A percentile compares a stretch with the other conserved stretches of the same genome.
phyloP scores from a whole-genome alignment of 305 asterid genomes.

The Ruellia speciosa region DNA sequence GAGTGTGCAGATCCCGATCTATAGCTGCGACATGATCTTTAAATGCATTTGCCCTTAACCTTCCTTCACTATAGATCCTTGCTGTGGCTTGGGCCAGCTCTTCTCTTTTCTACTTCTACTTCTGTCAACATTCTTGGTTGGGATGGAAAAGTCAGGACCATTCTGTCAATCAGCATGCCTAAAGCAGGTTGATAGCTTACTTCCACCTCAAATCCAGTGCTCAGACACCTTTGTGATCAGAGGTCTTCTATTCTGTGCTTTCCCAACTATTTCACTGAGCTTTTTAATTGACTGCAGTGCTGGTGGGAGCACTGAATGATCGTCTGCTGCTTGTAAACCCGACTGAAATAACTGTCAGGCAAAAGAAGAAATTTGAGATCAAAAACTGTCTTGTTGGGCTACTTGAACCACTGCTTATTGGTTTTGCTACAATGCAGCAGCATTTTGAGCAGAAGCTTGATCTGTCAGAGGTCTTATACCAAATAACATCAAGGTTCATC shows the following conservation, averaged over 20 bases:
- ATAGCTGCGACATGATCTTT: constrained; percentile 13
- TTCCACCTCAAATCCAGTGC: constrained; percentile 17
- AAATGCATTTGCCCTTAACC: constrained; percentile 46
- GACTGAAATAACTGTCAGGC: constrained; percentile 80
- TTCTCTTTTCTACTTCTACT: constrained; percentile 88
- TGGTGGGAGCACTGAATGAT: constrained; percentile 92
- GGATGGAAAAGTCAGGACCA: constrained; percentile 98
- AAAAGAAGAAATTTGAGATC: constrained; percentile 90
- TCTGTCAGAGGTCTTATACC: constrained; percentile 93
- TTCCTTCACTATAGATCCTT: constrained; percentile 82
- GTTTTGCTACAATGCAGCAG: constrained; percentile 94
- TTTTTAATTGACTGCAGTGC: constrained; percentile 45
- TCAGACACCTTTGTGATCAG: constrained; percentile 5
- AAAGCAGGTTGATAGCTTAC: constrained; percentile 66
- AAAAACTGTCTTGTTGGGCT: constrained; percentile 90
- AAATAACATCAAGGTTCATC: constrained; percentile 88
- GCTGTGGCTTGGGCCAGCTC: constrained; percentile 99
- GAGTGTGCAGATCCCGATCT: not conserved
- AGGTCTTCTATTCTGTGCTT: constrained; percentile 8
- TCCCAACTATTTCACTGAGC: constrained; percentile 20
- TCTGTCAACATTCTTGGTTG: constrained; percentile 92
- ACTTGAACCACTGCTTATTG: constrained; percentile 98
- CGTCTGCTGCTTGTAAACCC: constrained; percentile 79
- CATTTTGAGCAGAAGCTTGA: constrained; percentile 98
- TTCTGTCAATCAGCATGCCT: constrained; percentile 87